Evolutionary conservation across 371 early-diverging fungal species (phyloP), one percentile per base, ranked within the genome.

Genomic region (Rhizopus delemar): DNA sequence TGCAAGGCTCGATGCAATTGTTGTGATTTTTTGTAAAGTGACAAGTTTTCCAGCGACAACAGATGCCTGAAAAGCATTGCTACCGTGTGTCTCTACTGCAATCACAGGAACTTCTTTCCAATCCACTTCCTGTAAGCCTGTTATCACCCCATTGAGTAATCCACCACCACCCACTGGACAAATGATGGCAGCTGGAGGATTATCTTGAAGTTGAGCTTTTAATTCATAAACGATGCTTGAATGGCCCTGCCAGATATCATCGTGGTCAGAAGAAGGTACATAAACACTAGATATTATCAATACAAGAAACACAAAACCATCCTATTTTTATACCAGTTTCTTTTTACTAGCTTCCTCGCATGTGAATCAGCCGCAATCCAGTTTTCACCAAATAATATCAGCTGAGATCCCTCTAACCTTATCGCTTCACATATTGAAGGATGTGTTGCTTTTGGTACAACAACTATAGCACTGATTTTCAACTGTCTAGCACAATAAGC

Each of bases 131-230:
- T 84, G 82, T 22, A 87, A 63, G 0, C 90, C 90, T 16, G 75
- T 74, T 38, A 88, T 80, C 8, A 88, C 66, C 3, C 90, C 90
- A n/a, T 85, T 85, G 33, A 90, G 61, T 57, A 88, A 60, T 0
- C 87, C 90, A 8, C 90, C 90, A 33, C 90, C 89, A 6, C 90
- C 90, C 2, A 90, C 89, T 5, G 85, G 75, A 38, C 84, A 82
- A 29, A 90, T 68, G 32, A 90, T 81, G 4, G 83, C 90, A 31
- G 84, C 84, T 6, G 90, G 90, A 4, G 82, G 75, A 31, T 69
- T 66, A 16, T 77, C 76, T 22, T 71, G 76, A 35, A 88, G 60
- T 59, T 90, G 90, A 13, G 75, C 59, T 57, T 82, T 81, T 34
- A 90, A 68, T 66, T 90, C 90, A n/a, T 80, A 66, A 0, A 86